Evolutionary conservation across 768 basidiomycete genomes (phyloP).

Genomic region (Rhizopogon roseolus): DNA sequence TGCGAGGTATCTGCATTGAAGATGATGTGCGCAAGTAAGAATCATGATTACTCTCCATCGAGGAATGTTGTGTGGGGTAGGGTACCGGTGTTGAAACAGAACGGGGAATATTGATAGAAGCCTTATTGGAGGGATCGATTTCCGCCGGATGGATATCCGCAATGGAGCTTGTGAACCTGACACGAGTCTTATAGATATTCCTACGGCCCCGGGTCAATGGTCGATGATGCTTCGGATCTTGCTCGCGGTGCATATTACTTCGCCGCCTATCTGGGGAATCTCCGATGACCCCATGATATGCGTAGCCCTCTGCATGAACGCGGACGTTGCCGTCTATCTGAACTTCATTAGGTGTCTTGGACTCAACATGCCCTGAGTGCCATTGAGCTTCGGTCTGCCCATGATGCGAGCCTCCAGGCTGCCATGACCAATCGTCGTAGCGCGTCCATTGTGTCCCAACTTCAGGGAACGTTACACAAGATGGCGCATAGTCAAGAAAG

Average conservation of each 20-base stretch:
- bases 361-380: not conserved
- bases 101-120: too few relatives aligned
- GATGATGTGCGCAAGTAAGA: not conserved
- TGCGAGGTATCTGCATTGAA: not conserved
- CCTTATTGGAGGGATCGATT: too few relatives aligned
- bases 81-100: not conserved
- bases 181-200: not conserved
- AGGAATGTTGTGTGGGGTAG: not conserved
- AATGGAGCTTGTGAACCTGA: not conserved
- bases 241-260: not conserved
- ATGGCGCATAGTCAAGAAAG: not conserved
- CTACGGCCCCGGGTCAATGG: too few relatives aligned
- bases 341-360: not conserved
- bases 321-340: not conserved
- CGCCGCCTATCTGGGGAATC: not conserved
- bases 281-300: not conserved
- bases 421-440: not conserved
- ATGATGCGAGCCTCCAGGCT: not conserved
- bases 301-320: not conserved
- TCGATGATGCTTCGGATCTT: not conserved
- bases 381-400: not conserved
- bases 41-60: not conserved
- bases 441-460: not conserved
- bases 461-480: not conserved
- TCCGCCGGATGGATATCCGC: not conserved